phyloP scores from a whole-genome alignment of 2,329 filamentous ascomycete species.

The Fragosphaeria purpurea region DNA sequence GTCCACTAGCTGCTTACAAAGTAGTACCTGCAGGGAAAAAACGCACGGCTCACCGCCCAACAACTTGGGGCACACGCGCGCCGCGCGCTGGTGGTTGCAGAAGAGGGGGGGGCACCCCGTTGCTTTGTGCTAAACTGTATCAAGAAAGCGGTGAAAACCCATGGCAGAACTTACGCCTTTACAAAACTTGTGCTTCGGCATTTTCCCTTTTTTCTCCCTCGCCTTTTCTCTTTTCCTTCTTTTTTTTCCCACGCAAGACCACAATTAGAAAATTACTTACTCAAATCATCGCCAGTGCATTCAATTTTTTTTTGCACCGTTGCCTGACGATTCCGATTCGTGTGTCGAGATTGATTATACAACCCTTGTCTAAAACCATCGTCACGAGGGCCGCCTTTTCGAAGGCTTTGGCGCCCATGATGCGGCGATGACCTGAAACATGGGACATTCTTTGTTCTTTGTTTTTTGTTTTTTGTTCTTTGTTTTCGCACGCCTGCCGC shows the following conservation, averaged over 20 bases:
- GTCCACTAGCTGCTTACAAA: too few species aligned
- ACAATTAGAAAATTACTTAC: constrained; percentile 16
- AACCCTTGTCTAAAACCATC: constrained; percentile 57
- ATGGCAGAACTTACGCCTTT: too few species aligned
- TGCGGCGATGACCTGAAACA: constrained; percentile 59
- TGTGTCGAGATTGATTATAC: constrained; percentile 44
- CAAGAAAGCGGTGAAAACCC: too few species aligned
- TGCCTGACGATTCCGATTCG: constrained; percentile 41
- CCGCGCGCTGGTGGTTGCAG: too few species aligned
- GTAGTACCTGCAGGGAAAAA: too few species aligned
- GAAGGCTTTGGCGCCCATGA: constrained; percentile 47
- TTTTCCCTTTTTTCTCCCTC: too few species aligned
- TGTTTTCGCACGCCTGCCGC: background rate
- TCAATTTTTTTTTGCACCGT: constrained; percentile 19
- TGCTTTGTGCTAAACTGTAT: too few species aligned
- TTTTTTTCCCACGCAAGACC: constrained; percentile 19
- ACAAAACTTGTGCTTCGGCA: too few species aligned
- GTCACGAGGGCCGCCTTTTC: constrained; percentile 53
- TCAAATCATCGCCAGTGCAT: constrained; percentile 28
- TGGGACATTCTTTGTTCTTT: constrained; percentile 30
- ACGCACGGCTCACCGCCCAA: too few species aligned
- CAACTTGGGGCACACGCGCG: too few species aligned
- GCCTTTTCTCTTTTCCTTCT: constrained; percentile 8
- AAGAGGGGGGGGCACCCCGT: too few species aligned
- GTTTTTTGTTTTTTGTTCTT: background rate